Conservation (phyloP, 2,329 filamentous ascomycete species). For the Phaeosphaeria sp. region DNA sequence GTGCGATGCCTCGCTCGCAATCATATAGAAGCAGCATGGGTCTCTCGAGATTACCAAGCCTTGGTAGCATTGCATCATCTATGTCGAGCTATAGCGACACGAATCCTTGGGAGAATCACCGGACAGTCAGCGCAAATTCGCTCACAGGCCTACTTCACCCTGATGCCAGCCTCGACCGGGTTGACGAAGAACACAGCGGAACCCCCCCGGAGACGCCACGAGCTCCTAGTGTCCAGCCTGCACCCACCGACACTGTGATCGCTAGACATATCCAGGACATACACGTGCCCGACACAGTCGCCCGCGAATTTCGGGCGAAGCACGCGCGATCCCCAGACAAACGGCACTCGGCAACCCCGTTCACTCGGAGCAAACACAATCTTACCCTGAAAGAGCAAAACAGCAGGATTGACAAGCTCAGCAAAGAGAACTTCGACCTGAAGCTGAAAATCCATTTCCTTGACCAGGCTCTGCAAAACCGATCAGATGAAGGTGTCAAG, state of each 20-base stretch:
- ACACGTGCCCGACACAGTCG: constrained; percentile 86
- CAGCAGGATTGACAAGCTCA: constrained; percentile 92
- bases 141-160: constrained; percentile 37
- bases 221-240: constrained; percentile 57
- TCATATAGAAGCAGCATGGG: constrained; percentile 58
- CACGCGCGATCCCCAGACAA: constrained; percentile 70
- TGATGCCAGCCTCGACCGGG: constrained; percentile 60
- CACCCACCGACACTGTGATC: constrained; percentile 85
- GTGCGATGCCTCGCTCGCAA: constrained; percentile 64
- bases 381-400: constrained; percentile 96
- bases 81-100: constrained; percentile 61
- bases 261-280: constrained; percentile 88
- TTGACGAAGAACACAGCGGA: constrained; percentile 65
- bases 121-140: constrained; percentile 49
- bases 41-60: constrained; percentile 78
- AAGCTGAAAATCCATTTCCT: constrained; percentile 98
- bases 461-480: constrained; percentile 88
- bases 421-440: constrained; percentile 97
- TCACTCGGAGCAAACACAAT: constrained; percentile 50
- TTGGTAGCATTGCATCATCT: constrained; percentile 88
- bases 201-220: constrained; percentile 72
- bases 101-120: constrained; percentile 50
- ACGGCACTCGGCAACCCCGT: constrained; percentile 48
- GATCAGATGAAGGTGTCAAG: constrained; percentile 94
- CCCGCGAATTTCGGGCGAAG: constrained; percentile 82